phyloP scores from a whole-genome alignment of 169 alveolate species.

The Plasmodium inui region DNA sequence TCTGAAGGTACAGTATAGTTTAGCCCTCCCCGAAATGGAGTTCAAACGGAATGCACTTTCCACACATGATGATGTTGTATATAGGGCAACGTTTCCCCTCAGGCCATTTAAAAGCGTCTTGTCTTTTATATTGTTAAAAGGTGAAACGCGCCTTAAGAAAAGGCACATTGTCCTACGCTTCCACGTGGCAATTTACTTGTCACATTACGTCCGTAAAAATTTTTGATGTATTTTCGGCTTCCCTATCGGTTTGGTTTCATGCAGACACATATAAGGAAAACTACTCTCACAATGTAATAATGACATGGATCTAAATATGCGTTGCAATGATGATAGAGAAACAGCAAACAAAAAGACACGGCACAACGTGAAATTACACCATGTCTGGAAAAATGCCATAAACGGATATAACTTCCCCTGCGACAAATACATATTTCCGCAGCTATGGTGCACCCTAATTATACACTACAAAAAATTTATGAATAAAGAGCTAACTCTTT shows the following conservation, averaged over 20 bases:
- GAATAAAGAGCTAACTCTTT: neutral
- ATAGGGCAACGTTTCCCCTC: neutral
- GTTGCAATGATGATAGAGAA: neutral
- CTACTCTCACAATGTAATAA: neutral
- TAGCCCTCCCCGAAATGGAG: neutral
- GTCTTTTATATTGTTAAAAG: neutral
- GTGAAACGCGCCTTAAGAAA: neutral
- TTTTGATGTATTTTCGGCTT: neutral
- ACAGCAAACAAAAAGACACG: neutral
- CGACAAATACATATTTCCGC: neutral
- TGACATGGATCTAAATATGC: neutral
- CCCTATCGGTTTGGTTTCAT: neutral
- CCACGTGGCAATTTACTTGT: neutral
- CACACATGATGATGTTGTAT: neutral
- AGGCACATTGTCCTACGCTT: neutral
- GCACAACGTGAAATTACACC: neutral
- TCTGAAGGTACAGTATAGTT: neutral
- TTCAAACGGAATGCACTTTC: neutral
- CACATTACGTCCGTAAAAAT: neutral
- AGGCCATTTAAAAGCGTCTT: neutral
- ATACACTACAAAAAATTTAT: neutral
- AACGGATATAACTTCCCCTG: neutral
- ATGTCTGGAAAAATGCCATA: neutral
- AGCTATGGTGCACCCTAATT: neutral
- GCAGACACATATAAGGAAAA: neutral